These are phyloP conservation scores for Pseudogymnoascus sp. DNA, from an alignment of 2,329 filamentous ascomycete species.

Conservation along the genomic window DNA sequence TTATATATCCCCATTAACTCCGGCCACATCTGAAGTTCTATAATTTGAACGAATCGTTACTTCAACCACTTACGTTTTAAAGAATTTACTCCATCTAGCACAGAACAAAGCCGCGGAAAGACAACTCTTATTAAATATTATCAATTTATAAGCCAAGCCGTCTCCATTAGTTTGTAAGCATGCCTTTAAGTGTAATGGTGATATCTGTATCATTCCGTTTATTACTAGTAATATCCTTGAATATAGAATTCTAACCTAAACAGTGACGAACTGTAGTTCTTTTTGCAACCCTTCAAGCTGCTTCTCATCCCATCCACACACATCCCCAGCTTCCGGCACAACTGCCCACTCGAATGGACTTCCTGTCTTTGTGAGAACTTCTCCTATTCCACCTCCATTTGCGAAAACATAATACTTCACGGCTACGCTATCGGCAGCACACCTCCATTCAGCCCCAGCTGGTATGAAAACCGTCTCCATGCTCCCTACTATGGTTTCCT, in stretches of 20 bases:
- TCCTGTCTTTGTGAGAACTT: constrained; percentile 18
- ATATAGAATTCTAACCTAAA: neutral
- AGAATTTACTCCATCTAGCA: neutral
- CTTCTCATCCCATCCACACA: neutral
- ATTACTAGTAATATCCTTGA: neutral
- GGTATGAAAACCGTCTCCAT: constrained; percentile 24
- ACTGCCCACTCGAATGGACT: constrained; percentile 13
- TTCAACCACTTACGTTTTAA: neutral
- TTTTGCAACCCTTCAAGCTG: neutral
- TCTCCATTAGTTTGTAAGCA: neutral
- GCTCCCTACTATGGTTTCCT: constrained; percentile 14
- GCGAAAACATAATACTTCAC: constrained; percentile 23
- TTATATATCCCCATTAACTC: neutral
- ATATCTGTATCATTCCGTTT: neutral
- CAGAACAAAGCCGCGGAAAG: neutral
- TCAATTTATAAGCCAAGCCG: neutral
- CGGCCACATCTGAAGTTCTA: neutral
- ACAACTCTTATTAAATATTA: neutral
- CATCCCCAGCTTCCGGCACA: constrained; percentile 15
- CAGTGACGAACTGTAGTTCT: neutral
- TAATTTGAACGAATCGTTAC: neutral
- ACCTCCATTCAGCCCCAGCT: constrained; percentile 17
- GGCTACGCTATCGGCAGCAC: constrained; percentile 17
- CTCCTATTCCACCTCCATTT: constrained; percentile 23
- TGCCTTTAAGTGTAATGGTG: neutral